Base-by-base conservation (phyloP, 2,329 filamentous ascomycete species). In the Didymella arachidicola region DNA sequence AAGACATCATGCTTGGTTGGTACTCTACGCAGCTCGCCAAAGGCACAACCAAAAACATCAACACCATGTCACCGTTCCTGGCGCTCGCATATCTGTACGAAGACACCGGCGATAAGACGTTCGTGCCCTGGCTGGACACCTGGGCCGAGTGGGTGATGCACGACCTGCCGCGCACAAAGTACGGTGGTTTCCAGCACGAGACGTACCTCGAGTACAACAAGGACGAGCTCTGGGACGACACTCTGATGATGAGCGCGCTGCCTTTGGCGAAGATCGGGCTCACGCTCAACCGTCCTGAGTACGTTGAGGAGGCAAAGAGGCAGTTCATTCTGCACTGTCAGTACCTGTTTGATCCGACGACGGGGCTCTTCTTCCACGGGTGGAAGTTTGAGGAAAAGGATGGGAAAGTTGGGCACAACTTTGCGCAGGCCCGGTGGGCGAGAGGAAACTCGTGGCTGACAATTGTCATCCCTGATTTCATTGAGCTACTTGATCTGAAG, bases 111-210 rank as follows among this genome's bases (percentile, higher is more conserved):
- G 88, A 92, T 69, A 80, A 83, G 62, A 86, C 84, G 0, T 93
- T 92, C 71, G 79, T 90, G 7, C 88, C 90, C 0, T 93, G 90
- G 90, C 81, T 94, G 6, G 91, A 94, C 68, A 82, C 84, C 45
- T 94, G 91, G 91, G 91, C 87, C 4, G 90, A 93, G 73, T 93
- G 90, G 90, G 89, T 89, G 1, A 91, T 91, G 84, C 81, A 92
- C 73, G 90, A 91, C 49, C 82, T 93, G 27, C 86, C 86, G 12
- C 83, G 89, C 39, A 93, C 91, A 0, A 85, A 84, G 48, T 88
- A 87, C 70, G 90, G 87, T 82, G 71, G 88, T 57, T 90, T 92
- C 81, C 89, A 92, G 75, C 90, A 91, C 76, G 85, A 89, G 60
- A 93, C 90, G 0, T 93, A 93, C 67, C 77, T 88, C 30, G 83